Evolutionary conservation across 495 filamentous ascomycete genomes (phyloP).

Genomic region (Clavariopsis aquatica): DNA sequence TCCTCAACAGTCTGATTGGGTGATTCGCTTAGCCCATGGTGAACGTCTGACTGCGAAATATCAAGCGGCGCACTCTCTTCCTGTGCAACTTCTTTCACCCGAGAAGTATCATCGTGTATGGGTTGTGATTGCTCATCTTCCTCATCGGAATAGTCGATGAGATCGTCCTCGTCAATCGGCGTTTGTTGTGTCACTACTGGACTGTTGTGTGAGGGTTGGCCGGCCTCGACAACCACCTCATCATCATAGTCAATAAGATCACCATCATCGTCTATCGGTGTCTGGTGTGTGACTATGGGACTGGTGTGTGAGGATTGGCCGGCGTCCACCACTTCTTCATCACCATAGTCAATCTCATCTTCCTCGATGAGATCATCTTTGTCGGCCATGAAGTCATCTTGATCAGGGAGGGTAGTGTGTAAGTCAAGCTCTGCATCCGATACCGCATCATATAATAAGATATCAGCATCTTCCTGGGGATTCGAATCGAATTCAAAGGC

Average conservation of each 20-base stretch:
- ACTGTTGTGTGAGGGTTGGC: neutral
- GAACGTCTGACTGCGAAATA: neutral
- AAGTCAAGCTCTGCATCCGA: neutral
- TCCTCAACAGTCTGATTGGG: neutral
- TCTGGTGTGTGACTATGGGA: neutral
- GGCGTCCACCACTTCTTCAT: slow-evolving; percentile 6
- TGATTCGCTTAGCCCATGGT: neutral
- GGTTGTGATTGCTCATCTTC: neutral
- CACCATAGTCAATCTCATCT: slow-evolving; percentile 15
- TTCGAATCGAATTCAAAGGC: slow-evolving; percentile 11
- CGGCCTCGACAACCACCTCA: slow-evolving; percentile 1
- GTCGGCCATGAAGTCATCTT: slow-evolving; percentile 25
- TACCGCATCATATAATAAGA: slow-evolving; percentile 8
- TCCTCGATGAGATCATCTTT: slow-evolving; percentile 20
- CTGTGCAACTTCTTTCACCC: neutral
- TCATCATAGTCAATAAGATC: slow-evolving; percentile 22
- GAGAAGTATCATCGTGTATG: neutral
- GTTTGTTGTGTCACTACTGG: neutral
- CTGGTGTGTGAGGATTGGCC: neutral
- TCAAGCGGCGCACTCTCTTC: neutral
- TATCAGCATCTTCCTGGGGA: slow-evolving; percentile 7
- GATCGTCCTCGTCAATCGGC: slow-evolving; percentile 3
- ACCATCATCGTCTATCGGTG: slow-evolving; percentile 1
- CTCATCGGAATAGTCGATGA: slow-evolving; percentile 24
- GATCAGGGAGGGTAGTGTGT: neutral